Conservation (phyloP, 2,329 filamentous ascomycete species). For the Lachnellula hyalina region DNA sequence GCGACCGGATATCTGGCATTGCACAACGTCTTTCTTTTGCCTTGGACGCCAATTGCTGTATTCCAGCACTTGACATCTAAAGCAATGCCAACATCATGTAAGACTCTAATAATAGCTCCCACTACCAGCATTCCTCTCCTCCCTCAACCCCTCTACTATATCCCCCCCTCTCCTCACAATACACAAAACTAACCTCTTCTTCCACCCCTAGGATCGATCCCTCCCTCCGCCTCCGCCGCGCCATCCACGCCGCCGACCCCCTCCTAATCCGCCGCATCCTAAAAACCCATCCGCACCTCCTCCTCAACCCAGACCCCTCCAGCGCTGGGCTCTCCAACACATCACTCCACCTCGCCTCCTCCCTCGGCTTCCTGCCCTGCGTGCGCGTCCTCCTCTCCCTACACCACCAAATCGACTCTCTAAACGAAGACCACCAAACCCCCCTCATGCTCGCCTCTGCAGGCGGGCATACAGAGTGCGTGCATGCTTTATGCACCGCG, state of each 20-base stretch:
- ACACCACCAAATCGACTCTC: constrained; percentile 64
- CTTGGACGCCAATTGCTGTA: not conserved
- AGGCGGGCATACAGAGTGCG: constrained; percentile 66
- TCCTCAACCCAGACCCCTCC: constrained; percentile 75
- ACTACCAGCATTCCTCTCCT: not conserved
- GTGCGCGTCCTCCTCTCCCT: constrained; percentile 64
- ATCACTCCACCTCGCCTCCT: constrained; percentile 74
- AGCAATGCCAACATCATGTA: constrained; percentile 8
- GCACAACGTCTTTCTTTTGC: not conserved
- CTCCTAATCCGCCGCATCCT: constrained; percentile 73
- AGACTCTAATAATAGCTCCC: not conserved
- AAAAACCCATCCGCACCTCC: constrained; percentile 60
- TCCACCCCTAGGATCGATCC: constrained; percentile 66
- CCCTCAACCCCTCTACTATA: not conserved
- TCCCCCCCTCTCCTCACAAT: not conserved
- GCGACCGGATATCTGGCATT: not conserved
- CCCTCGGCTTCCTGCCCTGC: constrained; percentile 64
- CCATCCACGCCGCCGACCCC: constrained; percentile 68
- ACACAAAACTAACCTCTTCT: not conserved
- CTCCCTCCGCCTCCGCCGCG: constrained; percentile 70
- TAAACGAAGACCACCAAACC: constrained; percentile 76
- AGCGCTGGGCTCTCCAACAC: constrained; percentile 66
- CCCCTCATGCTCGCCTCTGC: constrained; percentile 73
- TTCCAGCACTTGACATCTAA: not conserved
- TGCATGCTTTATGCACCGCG: constrained; percentile 61